Percentiles rank a stretch among this genome's conserved stretches.
Conservation (phyloP, 495 filamentous ascomycete genomes). For the Aspergillus incahuasiensis region DNA sequence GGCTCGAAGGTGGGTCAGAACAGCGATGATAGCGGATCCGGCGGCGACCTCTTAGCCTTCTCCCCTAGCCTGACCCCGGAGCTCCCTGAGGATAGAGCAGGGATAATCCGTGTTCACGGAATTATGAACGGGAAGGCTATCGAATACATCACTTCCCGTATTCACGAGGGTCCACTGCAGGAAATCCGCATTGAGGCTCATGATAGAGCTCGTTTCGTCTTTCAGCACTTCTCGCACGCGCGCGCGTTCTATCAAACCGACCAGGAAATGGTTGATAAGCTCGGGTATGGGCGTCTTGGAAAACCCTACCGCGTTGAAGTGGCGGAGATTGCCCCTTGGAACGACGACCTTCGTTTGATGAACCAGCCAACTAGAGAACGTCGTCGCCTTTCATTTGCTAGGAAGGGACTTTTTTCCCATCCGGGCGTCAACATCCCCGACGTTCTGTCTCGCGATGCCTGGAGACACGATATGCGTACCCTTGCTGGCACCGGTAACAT, state of each 20-base stretch:
- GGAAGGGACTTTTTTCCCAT: slow-evolving; percentile 25
- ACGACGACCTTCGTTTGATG: slow-evolving; percentile 30
- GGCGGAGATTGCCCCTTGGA: slow-evolving; percentile 27
- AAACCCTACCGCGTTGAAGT: slow-evolving; percentile 23
- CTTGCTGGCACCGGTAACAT: slow-evolving; percentile 29
- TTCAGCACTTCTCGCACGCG: slow-evolving; percentile 29
- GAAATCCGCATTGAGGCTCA: slow-evolving; percentile 25
- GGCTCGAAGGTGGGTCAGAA: slow-evolving; percentile 17
- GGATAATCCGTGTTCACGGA: slow-evolving; percentile 25
- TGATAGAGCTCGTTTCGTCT: slow-evolving; percentile 20
- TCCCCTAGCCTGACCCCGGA: slow-evolving; percentile 3
- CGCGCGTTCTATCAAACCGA: slow-evolving; percentile 26
- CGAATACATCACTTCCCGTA: slow-evolving; percentile 24
- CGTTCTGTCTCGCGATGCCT: slow-evolving; percentile 23
- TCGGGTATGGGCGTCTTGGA: slow-evolving; percentile 27
- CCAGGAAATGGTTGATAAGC: slow-evolving; percentile 20
- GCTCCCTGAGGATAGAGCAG: slow-evolving; percentile 23
- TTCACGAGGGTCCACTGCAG: slow-evolving; percentile 32
- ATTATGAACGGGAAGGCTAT: slow-evolving; percentile 14
- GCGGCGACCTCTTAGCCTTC: background rate
- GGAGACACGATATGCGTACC: slow-evolving; percentile 27
- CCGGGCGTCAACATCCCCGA: slow-evolving; percentile 2
- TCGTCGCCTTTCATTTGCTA: slow-evolving; percentile 33
- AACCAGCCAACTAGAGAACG: slow-evolving; percentile 32
- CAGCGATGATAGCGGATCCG: slow-evolving; percentile 11